These are phyloP conservation scores for Aegilops longissima DNA, from an alignment of 176 grass and related monocot species.

Conservation along the genomic window DNA sequence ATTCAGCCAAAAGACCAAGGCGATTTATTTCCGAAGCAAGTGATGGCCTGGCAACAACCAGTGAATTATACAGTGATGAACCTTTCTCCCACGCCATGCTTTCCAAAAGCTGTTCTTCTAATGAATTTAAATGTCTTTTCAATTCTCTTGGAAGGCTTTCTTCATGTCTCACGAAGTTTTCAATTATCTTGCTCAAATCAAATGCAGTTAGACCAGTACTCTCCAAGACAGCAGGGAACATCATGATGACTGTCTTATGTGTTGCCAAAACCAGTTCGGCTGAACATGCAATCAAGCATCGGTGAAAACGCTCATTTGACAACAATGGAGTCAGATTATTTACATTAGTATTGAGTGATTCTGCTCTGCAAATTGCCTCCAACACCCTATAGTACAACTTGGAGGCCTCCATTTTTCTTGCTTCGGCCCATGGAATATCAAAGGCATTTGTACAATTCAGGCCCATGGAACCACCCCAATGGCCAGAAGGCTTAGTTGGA, in stretches of 20 bases:
- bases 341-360: conserved; percentile 47
- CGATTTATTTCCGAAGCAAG: conserved; percentile 63
- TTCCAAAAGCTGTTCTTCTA: conserved; percentile 91
- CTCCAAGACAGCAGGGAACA: conserved; percentile 93
- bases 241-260: conserved; percentile 92
- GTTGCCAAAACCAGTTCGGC: conserved; percentile 89
- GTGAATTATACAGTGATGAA: conserved; percentile 93
- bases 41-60: conserved; percentile 70
- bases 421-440: conserved; percentile 77
- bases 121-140: conserved; percentile 93
- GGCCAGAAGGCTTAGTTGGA: conserved; percentile 50
- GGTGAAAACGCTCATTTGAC: conserved; percentile 86
- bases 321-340: conserved; percentile 81
- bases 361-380: conserved; percentile 76
- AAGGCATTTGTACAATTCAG: conserved; percentile 64
- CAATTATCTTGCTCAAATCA: conserved; percentile 98
- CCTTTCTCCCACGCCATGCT: conserved; percentile 88
- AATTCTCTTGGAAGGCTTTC: conserved; percentile 90
- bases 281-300: conserved; percentile 94
- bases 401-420: conserved; percentile 89
- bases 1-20: conserved; percentile 81
- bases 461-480: conserved; percentile 46
- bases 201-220: conserved; percentile 90
- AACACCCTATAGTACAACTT: conserved; percentile 92
- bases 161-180: conserved; percentile 90